Evolutionary conservation across 1,139 yeast species (phyloP).

Genomic region (Candida gigantensis): DNA sequence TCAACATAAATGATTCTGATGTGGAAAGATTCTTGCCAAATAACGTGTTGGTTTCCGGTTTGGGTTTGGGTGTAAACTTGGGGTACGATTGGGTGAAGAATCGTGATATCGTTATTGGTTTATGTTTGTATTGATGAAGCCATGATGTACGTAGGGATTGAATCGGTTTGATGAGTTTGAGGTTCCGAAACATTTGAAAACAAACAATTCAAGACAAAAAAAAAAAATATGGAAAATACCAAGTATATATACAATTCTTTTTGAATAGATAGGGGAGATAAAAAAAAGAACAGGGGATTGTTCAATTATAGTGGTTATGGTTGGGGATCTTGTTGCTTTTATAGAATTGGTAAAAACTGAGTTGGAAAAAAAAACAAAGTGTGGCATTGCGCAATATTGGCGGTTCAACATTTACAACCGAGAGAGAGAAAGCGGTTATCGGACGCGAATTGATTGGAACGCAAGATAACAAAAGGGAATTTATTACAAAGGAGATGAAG

Average conservation of each 20-base stretch:
- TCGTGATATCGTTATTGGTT: constrained; percentile 1
- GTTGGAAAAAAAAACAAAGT: constrained; percentile 3
- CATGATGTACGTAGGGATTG: constrained; percentile 1
- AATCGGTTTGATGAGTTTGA: constrained; percentile 5
- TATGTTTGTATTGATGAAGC: no score
- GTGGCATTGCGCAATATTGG: constrained; percentile 5
- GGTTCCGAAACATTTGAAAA: constrained; percentile 4
- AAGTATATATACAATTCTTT: no score
- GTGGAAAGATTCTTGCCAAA: constrained; percentile 33
- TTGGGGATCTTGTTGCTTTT: no score
- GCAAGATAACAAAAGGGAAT: no score
- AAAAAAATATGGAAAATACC: no score
- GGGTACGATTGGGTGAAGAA: no score
- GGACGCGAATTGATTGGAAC: neutral
- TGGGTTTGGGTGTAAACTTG: neutral
- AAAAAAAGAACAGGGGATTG: no score
- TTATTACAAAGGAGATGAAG: no score
- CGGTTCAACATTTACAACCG: neutral
- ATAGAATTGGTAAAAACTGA: no score
- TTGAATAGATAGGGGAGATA: no score
- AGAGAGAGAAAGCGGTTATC: neutral
- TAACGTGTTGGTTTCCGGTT: constrained; percentile 12
- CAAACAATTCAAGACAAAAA: no score
- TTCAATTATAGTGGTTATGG: neutral
- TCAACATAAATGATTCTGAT: constrained; percentile 62